phyloP scores from a whole-genome alignment of 2,329 filamentous ascomycete species.

The Immersiporthe knoxdaviesiana region DNA sequence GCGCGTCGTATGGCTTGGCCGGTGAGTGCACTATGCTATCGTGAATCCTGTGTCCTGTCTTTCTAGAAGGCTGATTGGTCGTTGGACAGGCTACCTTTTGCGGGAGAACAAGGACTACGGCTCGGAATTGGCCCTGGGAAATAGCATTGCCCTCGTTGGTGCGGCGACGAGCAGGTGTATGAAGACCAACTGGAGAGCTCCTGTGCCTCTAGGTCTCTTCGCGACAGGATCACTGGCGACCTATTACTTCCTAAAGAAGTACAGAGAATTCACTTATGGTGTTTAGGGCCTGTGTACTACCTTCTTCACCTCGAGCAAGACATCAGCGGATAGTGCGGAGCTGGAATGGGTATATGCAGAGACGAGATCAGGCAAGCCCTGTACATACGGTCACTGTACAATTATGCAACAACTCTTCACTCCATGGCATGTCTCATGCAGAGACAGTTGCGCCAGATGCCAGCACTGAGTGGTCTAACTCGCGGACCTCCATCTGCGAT shows the following conservation, averaged over 20 bases:
- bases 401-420: neutral
- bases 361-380: neutral
- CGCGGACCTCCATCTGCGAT: neutral
- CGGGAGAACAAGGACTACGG: constrained; percentile 48
- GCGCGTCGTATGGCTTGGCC: constrained; percentile 38
- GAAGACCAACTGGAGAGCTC: constrained; percentile 43
- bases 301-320: constrained; percentile 1
- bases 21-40: constrained; percentile 31
- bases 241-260: constrained; percentile 48
- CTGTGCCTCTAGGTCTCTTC: constrained; percentile 42
- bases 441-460: neutral
- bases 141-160: constrained; percentile 43
- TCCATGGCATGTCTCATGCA: neutral
- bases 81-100: constrained; percentile 42
- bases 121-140: constrained; percentile 46
- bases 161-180: constrained; percentile 44
- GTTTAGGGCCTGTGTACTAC: constrained; percentile 34
- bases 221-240: constrained; percentile 42
- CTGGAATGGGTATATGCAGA: neutral
- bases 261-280: constrained; percentile 45
- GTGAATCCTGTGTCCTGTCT: neutral
- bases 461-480: neutral
- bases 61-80: constrained; percentile 12
- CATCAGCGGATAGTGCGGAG: neutral
- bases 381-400: neutral